These are phyloP conservation scores for Ceratocystis destructans DNA, from an alignment of 2,329 filamentous ascomycete genomes.

Conservation along the genomic window DNA sequence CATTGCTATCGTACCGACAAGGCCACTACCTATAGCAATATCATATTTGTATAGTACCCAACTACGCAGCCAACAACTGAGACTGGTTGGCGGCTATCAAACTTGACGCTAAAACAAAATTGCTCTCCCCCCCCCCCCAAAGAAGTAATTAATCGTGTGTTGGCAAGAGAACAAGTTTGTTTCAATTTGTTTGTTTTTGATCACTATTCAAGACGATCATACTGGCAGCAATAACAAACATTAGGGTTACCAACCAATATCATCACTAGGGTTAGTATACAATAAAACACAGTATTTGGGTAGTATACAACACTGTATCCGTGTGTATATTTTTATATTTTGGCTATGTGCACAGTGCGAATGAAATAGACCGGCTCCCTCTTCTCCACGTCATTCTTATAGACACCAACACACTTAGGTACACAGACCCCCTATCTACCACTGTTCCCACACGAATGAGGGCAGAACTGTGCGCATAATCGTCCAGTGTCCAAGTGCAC, in stretches of 20 bases:
- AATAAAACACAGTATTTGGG: too few species aligned
- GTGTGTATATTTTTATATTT: neutral
- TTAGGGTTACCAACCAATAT: neutral
- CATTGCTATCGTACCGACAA: too few species aligned
- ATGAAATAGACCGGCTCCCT: neutral
- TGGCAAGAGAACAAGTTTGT: neutral
- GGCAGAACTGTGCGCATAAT: constrained; percentile 84
- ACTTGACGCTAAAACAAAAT: neutral
- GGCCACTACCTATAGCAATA: too few species aligned
- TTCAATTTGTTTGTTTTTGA: neutral
- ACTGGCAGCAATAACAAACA: neutral
- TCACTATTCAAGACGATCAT: neutral
- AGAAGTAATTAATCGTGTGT: too few species aligned
- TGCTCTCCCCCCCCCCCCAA: too few species aligned
- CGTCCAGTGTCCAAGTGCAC: constrained; percentile 73
- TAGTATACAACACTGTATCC: too few species aligned
- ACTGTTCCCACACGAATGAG: constrained; percentile 68
- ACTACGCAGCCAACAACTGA: too few species aligned
- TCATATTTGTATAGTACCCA: too few species aligned
- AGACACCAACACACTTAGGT: neutral
- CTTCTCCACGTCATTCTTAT: neutral
- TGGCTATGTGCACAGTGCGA: too few species aligned
- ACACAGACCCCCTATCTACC: constrained; percentile 37
- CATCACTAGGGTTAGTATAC: accelerated
- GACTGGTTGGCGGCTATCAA: neutral